Conservation (phyloP, 192 early-diverging fungal genomes). For the Spinellus fusiger region DNA sequence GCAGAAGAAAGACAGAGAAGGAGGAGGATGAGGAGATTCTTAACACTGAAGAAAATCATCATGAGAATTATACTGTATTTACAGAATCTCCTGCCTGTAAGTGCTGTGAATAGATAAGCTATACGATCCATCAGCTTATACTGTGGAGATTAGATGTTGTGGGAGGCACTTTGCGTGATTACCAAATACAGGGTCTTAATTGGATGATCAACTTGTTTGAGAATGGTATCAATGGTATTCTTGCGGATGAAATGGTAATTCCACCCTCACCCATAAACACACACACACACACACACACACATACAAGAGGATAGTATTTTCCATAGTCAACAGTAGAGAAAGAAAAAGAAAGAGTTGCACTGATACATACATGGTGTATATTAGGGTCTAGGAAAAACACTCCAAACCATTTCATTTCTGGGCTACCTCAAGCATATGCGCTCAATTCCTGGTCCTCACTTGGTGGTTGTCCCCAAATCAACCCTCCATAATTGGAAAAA, state of each 20-base stretch:
- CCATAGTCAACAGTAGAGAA: not conserved
- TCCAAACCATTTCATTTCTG: constrained; percentile 94
- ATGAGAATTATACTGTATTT: constrained; percentile 61
- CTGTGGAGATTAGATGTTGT: constrained; percentile 58
- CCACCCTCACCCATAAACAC: too few relatives aligned
- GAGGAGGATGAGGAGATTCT: constrained; percentile 95
- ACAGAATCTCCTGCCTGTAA: constrained; percentile 85
- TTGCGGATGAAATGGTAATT: constrained; percentile 94
- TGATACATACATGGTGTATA: not conserved
- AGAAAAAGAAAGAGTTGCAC: not conserved
- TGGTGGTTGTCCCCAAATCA: constrained; percentile 95
- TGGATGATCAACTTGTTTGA: constrained; percentile 96
- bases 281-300: too few relatives aligned
- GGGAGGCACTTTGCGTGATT: constrained; percentile 90
- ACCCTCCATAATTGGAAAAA: constrained; percentile 94
- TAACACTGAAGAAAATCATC: constrained; percentile 57
- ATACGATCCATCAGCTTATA: not conserved
- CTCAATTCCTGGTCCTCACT: constrained; percentile 74
- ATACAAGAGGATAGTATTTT: not conserved
- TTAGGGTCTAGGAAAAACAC: constrained; percentile 90
- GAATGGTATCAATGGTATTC: constrained; percentile 98
- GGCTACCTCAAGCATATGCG: constrained; percentile 88
- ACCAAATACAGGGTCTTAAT: constrained; percentile 94
- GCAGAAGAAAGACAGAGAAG: constrained; percentile 94
- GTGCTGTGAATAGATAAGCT: not conserved